Base-by-base conservation (phyloP, 2,329 filamentous ascomycete genomes). In the Pestalotiopsis sp. region DNA sequence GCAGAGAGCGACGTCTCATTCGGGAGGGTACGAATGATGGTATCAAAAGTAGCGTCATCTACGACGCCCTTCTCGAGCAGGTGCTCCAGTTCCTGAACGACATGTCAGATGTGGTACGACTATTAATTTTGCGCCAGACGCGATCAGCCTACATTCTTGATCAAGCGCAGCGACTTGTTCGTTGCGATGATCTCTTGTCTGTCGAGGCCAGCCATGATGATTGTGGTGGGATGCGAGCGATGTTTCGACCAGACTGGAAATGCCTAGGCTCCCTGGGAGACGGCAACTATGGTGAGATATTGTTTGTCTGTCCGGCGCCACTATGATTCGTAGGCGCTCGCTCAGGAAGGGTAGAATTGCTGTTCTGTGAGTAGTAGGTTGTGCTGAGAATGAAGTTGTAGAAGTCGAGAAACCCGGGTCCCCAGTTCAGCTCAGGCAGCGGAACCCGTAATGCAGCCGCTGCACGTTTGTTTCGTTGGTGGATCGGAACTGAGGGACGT, bases 1-100 rank as follows among this genome's bases (percentile, higher is more conserved):
- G 85, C 80, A 45, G 85, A 84, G 69, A 92, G 84, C 23, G 89
- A 83, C 17, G 88, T 88, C 78, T 94, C 92, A 72, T 87, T 82
- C 45, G 95, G 95, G 40, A 98, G 90, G 75, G 93, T 87, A 72
- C 85, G 83, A 77, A 91, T 86, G 79, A 98, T 93, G 65, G 86
- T 87, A 76, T 93, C 91, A 78, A 95, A 94, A 77, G 91, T 90
- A 68, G 90, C 83, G 69, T 93, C 90, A 71, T 87, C 90, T 79
- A 98, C 93, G 77, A 95, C 86, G 73, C 91, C 91, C 76, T 92
- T 90, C 79, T 97, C 95, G 73, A 93, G 89, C 70, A 98, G 92
- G 74, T 91, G 92, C 81, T 97, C 94, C 70, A 98, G 92, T 84
- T 98, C 95, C 95, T 97, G 73, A 25, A 20, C n/a, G 41, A 12